Percentiles rank a stretch among this genome's conserved stretches.
These are phyloP conservation scores for Syzygium grande DNA, from an alignment of 345 rosid genomes.

Conservation along the genomic window DNA sequence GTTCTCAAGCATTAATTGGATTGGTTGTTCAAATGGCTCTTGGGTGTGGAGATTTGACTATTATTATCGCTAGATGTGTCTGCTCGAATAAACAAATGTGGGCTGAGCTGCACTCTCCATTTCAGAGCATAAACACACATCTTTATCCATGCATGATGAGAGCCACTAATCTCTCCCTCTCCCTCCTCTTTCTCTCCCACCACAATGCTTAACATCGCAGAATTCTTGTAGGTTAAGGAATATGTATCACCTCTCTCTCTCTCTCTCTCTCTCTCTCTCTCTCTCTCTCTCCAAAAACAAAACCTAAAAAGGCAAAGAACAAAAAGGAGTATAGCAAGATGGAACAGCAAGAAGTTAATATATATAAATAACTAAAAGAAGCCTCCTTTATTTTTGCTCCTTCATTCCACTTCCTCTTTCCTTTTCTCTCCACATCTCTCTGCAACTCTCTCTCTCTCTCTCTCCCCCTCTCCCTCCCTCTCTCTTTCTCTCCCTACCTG, in stretches of 20 bases:
- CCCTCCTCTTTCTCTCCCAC: conserved; percentile 4
- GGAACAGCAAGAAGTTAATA: neutral
- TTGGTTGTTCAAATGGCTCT: neutral
- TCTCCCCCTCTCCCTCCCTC: neutral
- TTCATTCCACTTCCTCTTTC: neutral
- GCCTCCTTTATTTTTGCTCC: conserved; percentile 41
- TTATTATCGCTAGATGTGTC: neutral
- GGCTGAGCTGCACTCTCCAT: neutral
- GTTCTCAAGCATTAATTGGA: neutral
- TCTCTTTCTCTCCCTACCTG: conserved; percentile 34
- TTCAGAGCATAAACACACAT: neutral
- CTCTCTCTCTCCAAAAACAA: conserved; percentile 2
- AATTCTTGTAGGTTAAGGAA: conserved; percentile 46
- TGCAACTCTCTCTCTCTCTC: conserved; percentile 1
- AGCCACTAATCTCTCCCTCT: conserved; percentile 2
- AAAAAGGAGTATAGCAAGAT: conserved; percentile 41
- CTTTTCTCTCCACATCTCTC: conserved; percentile 14
- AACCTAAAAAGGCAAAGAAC: conserved; percentile 56
- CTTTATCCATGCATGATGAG: neutral
- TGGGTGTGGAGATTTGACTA: neutral
- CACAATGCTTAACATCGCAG: neutral
- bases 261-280: neutral
- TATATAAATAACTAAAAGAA: conserved; percentile 31
- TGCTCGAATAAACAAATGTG: neutral
- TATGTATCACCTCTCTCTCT: neutral